phyloP scores from a whole-genome alignment of 148 eudicot species.

The Mesembryanthemum crystallinum region DNA sequence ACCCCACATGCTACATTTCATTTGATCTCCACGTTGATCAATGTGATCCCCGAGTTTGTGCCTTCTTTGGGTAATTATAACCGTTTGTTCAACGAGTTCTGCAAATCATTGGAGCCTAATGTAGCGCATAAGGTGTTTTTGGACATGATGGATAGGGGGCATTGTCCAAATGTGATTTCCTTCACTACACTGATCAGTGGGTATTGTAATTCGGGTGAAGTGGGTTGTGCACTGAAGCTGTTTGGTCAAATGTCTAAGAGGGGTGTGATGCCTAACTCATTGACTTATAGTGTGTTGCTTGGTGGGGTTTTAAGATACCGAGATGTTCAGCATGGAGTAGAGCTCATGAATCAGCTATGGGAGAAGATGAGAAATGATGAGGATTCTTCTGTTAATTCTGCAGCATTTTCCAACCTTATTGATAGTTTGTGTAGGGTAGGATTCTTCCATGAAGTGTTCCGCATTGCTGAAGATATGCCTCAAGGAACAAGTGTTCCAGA shows the following conservation, averaged over 20 bases:
- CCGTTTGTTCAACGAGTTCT: conserved; percentile 66
- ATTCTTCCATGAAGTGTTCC: conserved; percentile 50
- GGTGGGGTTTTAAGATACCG: conserved; percentile 51
- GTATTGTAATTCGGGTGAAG: conserved; percentile 54
- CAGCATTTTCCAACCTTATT: conserved; percentile 71
- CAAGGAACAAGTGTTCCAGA: conserved; percentile 48
- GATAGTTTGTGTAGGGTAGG: conserved; percentile 70
- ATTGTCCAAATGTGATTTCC: conserved; percentile 55
- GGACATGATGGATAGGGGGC: conserved; percentile 63
- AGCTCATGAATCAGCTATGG: conserved; percentile 54
- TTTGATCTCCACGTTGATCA: conserved; percentile 39
- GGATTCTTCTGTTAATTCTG: conserved; percentile 43
- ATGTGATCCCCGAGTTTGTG: conserved; percentile 45
- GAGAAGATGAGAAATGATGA: conserved; percentile 39
- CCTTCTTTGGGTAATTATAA: conserved; percentile 69
- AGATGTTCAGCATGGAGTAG: conserved; percentile 39
- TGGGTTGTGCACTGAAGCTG: conserved; percentile 51
- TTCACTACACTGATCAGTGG: conserved; percentile 77
- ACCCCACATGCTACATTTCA: conserved; percentile 43
- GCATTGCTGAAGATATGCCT: conserved; percentile 72
- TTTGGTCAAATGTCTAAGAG: conserved; percentile 64
- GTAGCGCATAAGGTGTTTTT: conserved; percentile 56
- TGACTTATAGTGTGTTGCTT: conserved; percentile 59
- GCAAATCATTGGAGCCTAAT: conserved; percentile 32
- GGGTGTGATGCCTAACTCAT: conserved; percentile 51